Conservation (phyloP, 371 early-diverging fungal genomes). For the Mucor irregularis region DNA sequence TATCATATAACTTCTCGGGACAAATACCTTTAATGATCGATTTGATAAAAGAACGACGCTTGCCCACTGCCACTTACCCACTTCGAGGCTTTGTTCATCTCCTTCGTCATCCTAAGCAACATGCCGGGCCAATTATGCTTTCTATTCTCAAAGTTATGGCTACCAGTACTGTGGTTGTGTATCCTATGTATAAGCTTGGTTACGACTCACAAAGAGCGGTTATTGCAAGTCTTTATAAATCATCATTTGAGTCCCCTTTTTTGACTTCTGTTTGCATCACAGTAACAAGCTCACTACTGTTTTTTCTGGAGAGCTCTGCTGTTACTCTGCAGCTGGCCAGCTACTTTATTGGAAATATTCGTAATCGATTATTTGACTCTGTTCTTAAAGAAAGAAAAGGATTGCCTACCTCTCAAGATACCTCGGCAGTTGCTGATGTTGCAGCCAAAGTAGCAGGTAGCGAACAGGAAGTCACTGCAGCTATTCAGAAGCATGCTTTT, state of each 20-base stretch:
- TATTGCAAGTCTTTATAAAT: neutral
- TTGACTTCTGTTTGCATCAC: neutral
- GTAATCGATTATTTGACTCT: slow-evolving; percentile 38
- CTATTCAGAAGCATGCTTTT: slow-evolving; percentile 7
- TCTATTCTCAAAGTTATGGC: slow-evolving; percentile 38
- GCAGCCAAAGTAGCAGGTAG: slow-evolving; percentile 15
- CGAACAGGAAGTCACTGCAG: neutral
- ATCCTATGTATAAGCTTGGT: slow-evolving; percentile 32
- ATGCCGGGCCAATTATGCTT: slow-evolving; percentile 31
- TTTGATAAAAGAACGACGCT: neutral
- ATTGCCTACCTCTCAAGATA: slow-evolving; percentile 3
- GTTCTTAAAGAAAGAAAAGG: slow-evolving; percentile 28
- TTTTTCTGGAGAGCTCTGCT: slow-evolving; percentile 30
- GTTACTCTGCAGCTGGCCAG: slow-evolving; percentile 22
- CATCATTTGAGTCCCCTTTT: neutral
- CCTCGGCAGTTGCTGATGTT: neutral
- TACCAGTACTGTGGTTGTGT: slow-evolving; percentile 27
- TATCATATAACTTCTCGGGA: neutral
- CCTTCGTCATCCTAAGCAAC: slow-evolving; percentile 25
- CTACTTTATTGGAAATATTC: slow-evolving; percentile 32
- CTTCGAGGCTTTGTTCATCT: slow-evolving; percentile 39
- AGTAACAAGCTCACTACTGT: slow-evolving; percentile 21
- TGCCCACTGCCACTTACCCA: slow-evolving; percentile 30
- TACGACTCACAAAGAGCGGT: slow-evolving; percentile 25
- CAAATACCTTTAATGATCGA: neutral